Conservation (phyloP, 1,284 basidiomycete genomes). For the Afroboletus lepidellus region DNA sequence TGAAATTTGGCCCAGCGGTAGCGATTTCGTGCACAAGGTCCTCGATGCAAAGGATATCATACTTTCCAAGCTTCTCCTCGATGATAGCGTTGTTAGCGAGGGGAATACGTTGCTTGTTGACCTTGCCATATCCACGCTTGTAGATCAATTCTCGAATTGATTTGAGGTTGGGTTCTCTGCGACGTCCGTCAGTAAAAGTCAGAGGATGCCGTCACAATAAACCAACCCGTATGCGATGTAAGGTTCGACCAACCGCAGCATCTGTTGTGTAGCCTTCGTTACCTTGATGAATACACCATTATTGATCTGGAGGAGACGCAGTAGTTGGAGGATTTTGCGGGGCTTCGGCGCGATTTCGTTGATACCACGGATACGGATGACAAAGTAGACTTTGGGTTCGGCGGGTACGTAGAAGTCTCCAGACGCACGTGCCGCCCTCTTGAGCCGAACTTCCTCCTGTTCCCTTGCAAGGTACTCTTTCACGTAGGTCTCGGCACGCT, state of each 20-base stretch:
- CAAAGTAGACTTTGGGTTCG: constrained; percentile 97
- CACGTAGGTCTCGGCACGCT: constrained; percentile 97
- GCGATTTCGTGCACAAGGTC: constrained; percentile 98
- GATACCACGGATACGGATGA: constrained; percentile 98
- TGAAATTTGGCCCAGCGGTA: constrained; percentile 97
- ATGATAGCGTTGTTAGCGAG: constrained; percentile 94
- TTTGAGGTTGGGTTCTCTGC: constrained; percentile 92
- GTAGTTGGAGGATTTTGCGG: constrained; percentile 97
- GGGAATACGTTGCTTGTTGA: constrained; percentile 96
- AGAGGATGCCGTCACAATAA: background rate
- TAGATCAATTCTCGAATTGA: constrained; percentile 97
- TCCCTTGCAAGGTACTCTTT: constrained; percentile 95
- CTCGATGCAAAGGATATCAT: constrained; percentile 96
- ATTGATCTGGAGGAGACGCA: constrained; percentile 99
- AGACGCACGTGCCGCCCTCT: constrained; percentile 87
- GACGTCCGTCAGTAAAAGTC: constrained; percentile 6
- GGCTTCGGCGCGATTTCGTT: constrained; percentile 99
- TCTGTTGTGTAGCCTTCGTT: constrained; percentile 95
- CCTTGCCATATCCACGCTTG: constrained; percentile 99
- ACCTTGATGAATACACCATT: constrained; percentile 99
- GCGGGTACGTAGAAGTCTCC: constrained; percentile 98
- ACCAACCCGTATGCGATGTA: constrained; percentile 94
- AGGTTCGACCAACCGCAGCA: constrained; percentile 97
- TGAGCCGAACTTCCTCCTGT: constrained; percentile 95
- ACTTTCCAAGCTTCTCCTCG: constrained; percentile 90